phyloP scores from a whole-genome alignment of 768 basidiomycete species.

The Pisolithus marmoratus region DNA sequence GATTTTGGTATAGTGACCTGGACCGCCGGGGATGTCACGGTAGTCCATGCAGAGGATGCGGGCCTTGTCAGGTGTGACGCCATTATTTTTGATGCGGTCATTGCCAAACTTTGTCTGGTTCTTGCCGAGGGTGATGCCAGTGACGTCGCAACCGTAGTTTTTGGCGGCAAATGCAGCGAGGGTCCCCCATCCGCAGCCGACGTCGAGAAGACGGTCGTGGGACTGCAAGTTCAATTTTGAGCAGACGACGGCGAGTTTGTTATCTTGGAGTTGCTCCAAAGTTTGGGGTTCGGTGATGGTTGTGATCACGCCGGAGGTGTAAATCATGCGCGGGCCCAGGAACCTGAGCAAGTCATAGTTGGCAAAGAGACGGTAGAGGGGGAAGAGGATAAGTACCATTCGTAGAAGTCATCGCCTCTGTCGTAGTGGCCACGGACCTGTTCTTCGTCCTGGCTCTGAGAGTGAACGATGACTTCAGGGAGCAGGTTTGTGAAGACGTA shows the following conservation, averaged over 20 bases:
- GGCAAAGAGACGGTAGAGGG: background rate
- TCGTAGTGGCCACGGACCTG: conserved; percentile 97
- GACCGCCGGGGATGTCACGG: conserved; percentile 77
- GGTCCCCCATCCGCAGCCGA: conserved; percentile 97
- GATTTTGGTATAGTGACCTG: conserved; percentile 85
- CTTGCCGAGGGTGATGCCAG: conserved; percentile 87
- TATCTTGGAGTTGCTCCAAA: conserved; percentile 94
- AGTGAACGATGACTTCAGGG: conserved; percentile 92
- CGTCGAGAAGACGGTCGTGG: conserved; percentile 78
- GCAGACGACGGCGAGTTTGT: conserved; percentile 94
- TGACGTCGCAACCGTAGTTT: conserved; percentile 95
- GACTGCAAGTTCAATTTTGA: conserved; percentile 87
- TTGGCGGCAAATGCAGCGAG: conserved; percentile 92
- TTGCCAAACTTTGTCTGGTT: conserved; percentile 94
- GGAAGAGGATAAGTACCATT: conserved; percentile 46
- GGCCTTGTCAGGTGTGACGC: conserved; percentile 64
- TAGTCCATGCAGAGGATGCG: conserved; percentile 92
- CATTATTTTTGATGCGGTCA: conserved; percentile 78
- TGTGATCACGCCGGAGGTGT: conserved; percentile 86
- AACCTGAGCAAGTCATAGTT: conserved; percentile 47
- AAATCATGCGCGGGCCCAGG: conserved; percentile 94
- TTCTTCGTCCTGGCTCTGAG: conserved; percentile 87
- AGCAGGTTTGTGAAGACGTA: conserved; percentile 84
- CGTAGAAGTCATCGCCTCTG: conserved; percentile 95
- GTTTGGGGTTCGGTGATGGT: conserved; percentile 70